Evolutionary conservation across 495 filamentous ascomycete genomes (phyloP), one percentile per base, ranked within the genome.

Genomic region (Trichoderma erinaceum): DNA sequence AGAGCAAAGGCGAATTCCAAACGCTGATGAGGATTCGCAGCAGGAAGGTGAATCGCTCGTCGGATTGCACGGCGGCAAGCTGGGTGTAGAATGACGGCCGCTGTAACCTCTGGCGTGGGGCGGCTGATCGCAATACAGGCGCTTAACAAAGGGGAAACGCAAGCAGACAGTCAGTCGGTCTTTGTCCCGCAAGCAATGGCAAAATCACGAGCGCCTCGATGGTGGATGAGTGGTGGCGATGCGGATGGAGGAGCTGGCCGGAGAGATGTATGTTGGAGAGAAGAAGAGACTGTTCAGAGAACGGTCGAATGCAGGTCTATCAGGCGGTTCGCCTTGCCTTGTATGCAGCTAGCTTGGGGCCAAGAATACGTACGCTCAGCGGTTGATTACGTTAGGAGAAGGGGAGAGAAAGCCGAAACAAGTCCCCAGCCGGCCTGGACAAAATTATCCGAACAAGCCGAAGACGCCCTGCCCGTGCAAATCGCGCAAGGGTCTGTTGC

Each of bases 301-400:
- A 61, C 13, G 25, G 25, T 23, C 56, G 27, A 29, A 29, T 18
- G 25, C 56, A 29, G 25, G 56, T 61, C 25, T 29, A 52, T 46
- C 48, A 52, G 48, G 10, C 56, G 56, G 25, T 16, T 61, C 56
- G 56, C 56, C 48, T 61, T 25, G 56, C 56, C 56, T 61, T 61
- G 56, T 61, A 29, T 61, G 23, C 56, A 61, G 56, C 56, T 61
- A 61, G 56, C 56, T 61, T 32, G 56, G 56, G 27, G 25, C 27
- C 56, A 16, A 48, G 56, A 16, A 32, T 61, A 61, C 56, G 56
- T 61, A 61, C 56, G 56, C 56, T 61, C 27, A 12, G 23, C 3
- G 56, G 1, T 32, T 61, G 56, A 61, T 61, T 61, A 61, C 56
- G 56, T 61, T 61, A 61, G 56, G 56, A 61, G 56, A 61, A 21